Base-by-base conservation (phyloP, 768 basidiomycete genomes). In the Suillus fuscotomentosus region DNA sequence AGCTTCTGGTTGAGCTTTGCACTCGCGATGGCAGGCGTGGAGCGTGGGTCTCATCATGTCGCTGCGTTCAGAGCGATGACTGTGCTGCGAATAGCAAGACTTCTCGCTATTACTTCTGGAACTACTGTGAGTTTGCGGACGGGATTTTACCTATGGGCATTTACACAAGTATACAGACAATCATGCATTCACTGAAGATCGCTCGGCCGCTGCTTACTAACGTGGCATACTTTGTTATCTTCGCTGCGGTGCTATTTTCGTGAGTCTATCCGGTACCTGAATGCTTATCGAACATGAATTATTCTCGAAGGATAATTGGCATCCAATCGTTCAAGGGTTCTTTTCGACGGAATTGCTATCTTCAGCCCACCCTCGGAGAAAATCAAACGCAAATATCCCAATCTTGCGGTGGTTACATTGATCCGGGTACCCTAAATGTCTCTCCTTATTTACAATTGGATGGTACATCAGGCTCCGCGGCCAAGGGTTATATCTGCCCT, bases 281-380 rank as follows among this genome's bases (percentile, higher is more conserved):
- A 42, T 27, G 31, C 14, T 42, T 13, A 48, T 56, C 17, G 53
- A 14, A 13, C 22, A 24, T 14, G 27, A 45, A 41, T 59, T 57
- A 65, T 63, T 24, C 47, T 60, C 27, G 10, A 36, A 73, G 93
- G 4, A 91, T 98, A 71, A 91, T 97, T 63, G 96, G 97, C n/a
- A 86, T 97, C 1, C 94, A 98, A 69, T 86, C 92, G 0, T 99
- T 99, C 81, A 87, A 89, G 63, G 95, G 94, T 1, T 95, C 94
- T 1, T 80, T 92, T 48, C 81, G 88, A 20, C 84, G 91, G 9
- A 82, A 81, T 1, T 92, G 91, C 69, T 78, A 82, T 55, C 78
- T 92, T 47, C 69, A 74, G 20, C 81, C 88, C 3, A 82, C 80
- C 2, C 77, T 84, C 2, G 90, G 88, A 1, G 87, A 88, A 71